Evolutionary conservation across 1,139 yeast genomes (phyloP).

Genomic region (Hemisphaericaspora subhashii): DNA sequence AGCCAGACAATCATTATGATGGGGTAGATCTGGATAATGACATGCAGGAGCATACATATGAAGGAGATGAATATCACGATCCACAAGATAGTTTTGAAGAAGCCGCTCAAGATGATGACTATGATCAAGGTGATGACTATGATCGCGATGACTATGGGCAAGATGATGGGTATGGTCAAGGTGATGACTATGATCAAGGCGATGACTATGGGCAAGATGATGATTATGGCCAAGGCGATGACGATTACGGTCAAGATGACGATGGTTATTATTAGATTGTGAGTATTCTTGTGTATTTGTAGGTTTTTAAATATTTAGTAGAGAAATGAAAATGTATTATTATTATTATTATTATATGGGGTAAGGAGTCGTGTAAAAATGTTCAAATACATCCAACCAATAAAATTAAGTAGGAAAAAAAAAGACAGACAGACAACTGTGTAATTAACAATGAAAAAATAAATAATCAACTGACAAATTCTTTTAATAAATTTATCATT

Average conservation of each 20-base stretch:
- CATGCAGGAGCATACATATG: no score
- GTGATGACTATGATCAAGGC: constrained; percentile 21
- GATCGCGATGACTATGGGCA: constrained; percentile 13
- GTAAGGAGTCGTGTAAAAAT: constrained; percentile 6
- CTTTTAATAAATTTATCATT: background rate
- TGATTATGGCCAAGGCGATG: constrained; percentile 20
- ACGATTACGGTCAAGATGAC: constrained; percentile 25
- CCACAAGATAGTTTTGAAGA: background rate
- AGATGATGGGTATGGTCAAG: constrained; percentile 21
- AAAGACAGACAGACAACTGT: background rate
- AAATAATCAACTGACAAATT: constrained; percentile 1
- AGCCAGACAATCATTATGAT: no score
- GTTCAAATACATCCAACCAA: constrained; percentile 6
- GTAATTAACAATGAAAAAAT: no score
- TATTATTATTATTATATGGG: background rate
- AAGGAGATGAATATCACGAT: background rate
- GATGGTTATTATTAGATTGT: no score
- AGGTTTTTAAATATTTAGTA: constrained; percentile 12
- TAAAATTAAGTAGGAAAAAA: constrained; percentile 7
- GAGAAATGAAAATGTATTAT: constrained; percentile 1
- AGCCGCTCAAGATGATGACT: background rate
- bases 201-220: constrained; percentile 15
- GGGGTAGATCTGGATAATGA: no score
- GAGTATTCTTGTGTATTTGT: constrained; percentile 2
- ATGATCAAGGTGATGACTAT: background rate